Percentiles rank a stretch among this genome's conserved stretches.
Conservation (phyloP, 495 filamentous ascomycete species). For the Peziza echinospora region DNA sequence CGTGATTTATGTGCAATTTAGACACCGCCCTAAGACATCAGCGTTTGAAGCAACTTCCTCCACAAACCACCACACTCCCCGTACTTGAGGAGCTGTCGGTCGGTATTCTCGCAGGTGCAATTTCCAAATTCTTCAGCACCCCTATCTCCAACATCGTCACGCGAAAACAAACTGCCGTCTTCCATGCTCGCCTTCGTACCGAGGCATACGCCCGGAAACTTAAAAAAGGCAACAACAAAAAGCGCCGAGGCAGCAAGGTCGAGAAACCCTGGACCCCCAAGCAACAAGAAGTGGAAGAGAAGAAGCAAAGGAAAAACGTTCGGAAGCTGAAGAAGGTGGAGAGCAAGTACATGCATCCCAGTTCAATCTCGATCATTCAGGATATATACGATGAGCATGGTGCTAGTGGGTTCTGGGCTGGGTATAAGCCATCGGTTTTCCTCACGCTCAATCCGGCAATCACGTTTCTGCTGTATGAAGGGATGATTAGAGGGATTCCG, state of each 20-base stretch:
- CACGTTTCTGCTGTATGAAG: conserved; percentile 64
- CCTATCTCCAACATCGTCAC: conserved; percentile 71
- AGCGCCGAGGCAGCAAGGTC: conserved; percentile 2
- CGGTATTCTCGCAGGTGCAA: conserved; percentile 56
- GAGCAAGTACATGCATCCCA: too few relatives aligned
- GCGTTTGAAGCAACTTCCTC: conserved; percentile 25
- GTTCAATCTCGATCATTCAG: conserved; percentile 27
- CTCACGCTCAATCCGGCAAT: conserved; percentile 71
- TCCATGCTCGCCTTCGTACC: conserved; percentile 27
- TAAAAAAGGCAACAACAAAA: conserved; percentile 1
- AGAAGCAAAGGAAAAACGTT: too few relatives aligned
- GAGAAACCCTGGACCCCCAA: background rate
- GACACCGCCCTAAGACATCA: conserved; percentile 30
- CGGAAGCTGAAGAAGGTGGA: background rate
- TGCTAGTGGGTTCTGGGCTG: conserved; percentile 64
- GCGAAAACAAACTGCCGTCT: conserved; percentile 44
- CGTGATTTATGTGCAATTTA: background rate
- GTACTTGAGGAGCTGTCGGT: conserved; percentile 53
- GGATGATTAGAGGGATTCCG: conserved; percentile 38
- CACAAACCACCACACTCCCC: conserved; percentile 29
- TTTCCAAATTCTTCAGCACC: conserved; percentile 57
- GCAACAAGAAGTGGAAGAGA: too few relatives aligned
- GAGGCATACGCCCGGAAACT: background rate
- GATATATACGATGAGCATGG: conserved; percentile 52
- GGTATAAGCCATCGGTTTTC: conserved; percentile 61